Evolutionary conservation across 2,329 filamentous ascomycete species (phyloP).

Genomic region (Ascomycota sp.): DNA sequence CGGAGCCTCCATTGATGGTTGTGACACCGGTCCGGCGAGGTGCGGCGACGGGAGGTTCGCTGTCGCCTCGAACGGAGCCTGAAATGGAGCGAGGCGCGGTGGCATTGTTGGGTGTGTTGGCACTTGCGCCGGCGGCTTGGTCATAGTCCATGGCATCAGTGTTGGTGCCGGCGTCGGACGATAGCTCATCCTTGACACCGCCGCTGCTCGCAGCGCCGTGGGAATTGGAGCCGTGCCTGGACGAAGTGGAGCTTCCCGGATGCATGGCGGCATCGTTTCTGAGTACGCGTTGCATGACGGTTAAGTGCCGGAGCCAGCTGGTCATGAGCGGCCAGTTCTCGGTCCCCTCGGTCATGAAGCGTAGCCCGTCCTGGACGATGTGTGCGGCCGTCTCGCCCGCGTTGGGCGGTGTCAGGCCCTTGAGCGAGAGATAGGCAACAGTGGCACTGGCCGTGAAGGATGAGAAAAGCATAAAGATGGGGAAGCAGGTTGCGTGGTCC

Average conservation of each 20-base stretch:
- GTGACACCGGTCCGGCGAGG: conserved; percentile 32
- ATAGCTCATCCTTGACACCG: conserved; percentile 30
- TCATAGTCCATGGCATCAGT: conserved; percentile 38
- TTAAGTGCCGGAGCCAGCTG: conserved; percentile 38
- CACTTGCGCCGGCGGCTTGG: conserved; percentile 8
- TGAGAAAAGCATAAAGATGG: conserved; percentile 43
- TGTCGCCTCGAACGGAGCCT: conserved; percentile 24
- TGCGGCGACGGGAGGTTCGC: conserved; percentile 28
- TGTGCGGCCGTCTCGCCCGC: conserved; percentile 34
- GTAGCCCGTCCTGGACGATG: conserved; percentile 37
- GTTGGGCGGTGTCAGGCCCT: conserved; percentile 34
- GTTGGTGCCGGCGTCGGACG: conserved; percentile 33
- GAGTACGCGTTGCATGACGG: conserved; percentile 40
- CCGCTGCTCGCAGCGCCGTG: conserved; percentile 9
- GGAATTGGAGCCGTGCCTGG: conserved; percentile 14
- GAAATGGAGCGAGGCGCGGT: conserved; percentile 15
- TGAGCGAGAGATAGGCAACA: conserved; percentile 40
- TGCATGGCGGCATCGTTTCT: conserved; percentile 26
- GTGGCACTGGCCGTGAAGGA: conserved; percentile 41
- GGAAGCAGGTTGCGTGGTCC: conserved; percentile 37
- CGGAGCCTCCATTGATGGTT: conserved; percentile 37
- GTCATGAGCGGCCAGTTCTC: conserved; percentile 39
- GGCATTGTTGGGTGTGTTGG: conserved; percentile 7
- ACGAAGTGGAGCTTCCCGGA: conserved; percentile 8
- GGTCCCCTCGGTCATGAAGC: conserved; percentile 36